phyloP scores from a whole-genome alignment of 345 rosid genomes.

The Eucalyptus grandis region DNA sequence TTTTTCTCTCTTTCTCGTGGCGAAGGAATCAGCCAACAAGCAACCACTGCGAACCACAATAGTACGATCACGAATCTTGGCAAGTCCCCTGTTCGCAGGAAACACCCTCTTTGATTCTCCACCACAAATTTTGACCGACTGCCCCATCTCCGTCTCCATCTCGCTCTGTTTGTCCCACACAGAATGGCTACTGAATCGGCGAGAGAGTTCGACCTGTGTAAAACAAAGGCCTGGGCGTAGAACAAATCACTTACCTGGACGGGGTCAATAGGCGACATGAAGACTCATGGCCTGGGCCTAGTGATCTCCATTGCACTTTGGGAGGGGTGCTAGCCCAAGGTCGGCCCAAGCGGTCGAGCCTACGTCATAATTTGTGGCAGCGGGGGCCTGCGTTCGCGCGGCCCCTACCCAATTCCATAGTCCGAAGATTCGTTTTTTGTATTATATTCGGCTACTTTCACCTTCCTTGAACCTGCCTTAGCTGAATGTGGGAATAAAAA shows the following conservation, averaged over 20 bases:
- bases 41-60: neutral
- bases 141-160: neutral
- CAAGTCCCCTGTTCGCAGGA: neutral
- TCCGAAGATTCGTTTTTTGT: neutral
- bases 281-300: neutral
- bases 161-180: neutral
- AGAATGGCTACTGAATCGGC: neutral
- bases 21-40: neutral
- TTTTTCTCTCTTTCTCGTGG: neutral
- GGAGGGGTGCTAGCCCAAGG: neutral
- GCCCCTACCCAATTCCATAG: neutral
- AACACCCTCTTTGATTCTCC: neutral
- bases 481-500: neutral
- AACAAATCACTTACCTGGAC: neutral
- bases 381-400: neutral
- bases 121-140: neutral
- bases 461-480: neutral
- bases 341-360: neutral
- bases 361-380: neutral
- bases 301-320: conserved; percentile 1
- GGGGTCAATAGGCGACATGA: neutral
- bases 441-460: too few relatives aligned
- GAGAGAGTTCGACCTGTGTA: neutral
- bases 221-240: accelerated
- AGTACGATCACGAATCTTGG: too few relatives aligned